Base-by-base conservation (phyloP, 1,139 yeast species). In the Chernovozyma aurita region DNA sequence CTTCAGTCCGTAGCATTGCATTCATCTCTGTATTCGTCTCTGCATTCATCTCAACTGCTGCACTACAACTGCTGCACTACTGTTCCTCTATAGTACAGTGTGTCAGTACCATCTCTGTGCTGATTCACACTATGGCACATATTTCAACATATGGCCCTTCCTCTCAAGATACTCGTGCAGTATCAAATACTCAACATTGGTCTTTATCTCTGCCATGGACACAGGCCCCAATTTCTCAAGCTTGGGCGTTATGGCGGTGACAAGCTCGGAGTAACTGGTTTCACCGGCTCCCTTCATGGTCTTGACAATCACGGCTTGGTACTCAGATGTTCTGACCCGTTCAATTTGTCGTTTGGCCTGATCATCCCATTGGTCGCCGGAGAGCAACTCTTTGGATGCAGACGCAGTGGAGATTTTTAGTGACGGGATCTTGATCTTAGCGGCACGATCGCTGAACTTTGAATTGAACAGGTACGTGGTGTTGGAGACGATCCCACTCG, bases 121-220 rank as follows among this genome's bases (percentile, higher is more conserved):
- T 26, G 7, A 8, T 14, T 16, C 15, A 8, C 11, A 4, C 45
- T 41, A 67, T 13, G 73, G 70, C 24, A 67, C 41, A 44, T 68
- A 68, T 24, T 42, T 44, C 28, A 65, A 40, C 14, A 47, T 45
- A 11, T 44, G 46, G 14, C 52, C 59, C 20, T 50, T 53, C 35
- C 73, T 45, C 31, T 46, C 42, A 6, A 69, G 39, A 42, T 47
- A 69, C 39, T 67, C 74, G 28, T 49, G 48, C 8, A 45, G 49
- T 9, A 70, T 59, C 43, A 69, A 53, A 25, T 48, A 45, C 34
- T 69, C 73, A 16, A 69, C 52, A 21, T 54, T 53, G 9, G 30
- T 33, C 43, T 68, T 68, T 31, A 69, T 39, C 13, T 63, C 67
- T 9, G 40, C 42, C 4, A 66, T 40, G 2, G 54, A 42, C 3